Base-by-base conservation (phyloP, 108 stramenopile genomes). In the Tribonema minus region DNA sequence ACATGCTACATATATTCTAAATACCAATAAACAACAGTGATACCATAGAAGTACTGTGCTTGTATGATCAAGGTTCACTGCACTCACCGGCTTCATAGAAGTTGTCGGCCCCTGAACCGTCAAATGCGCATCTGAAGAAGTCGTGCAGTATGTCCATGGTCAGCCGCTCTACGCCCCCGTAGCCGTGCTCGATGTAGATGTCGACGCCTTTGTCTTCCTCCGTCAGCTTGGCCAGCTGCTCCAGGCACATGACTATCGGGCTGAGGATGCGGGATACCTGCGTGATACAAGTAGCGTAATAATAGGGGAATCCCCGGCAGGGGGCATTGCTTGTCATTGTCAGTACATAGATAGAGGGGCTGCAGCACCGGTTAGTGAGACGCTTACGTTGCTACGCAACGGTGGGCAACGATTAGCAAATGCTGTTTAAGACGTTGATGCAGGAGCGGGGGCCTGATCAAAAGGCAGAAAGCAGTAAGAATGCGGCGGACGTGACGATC, bases 81-180 rank as follows among this genome's bases (percentile, higher is more conserved):
- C 9, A 69, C 67, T 67, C 65, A 35, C 91, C 91, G 1, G 91
- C 91, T 65, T 92, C 91, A 76, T 87, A 92, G 68, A 87, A 90
- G 68, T 90, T 90, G 79, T 90, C 88, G 3, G 87, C 90, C 3
- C 91, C 91, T 64, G 71, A 73, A 2, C 92, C 92, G 64, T 92
- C 92, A 81, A 92, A 92, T 34, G 91, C 92, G 36, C 85, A 88
- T 28, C 46, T 54, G 89, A 92, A 92, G 68, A 92, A 92, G 78
- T 92, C 92, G 69, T 90, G 80, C 39, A 92, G 70, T 27, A 92
- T 91, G 65, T 91, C 90, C 67, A 86, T 86, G 7, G 76, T 85
- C 36, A 91, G 39, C n/a, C 80, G 80, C 26, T 87, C 86, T 28
- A 91, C 30, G 2, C 90, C 89, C n/a, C 90, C 91, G 61, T 89